Percentiles rank a stretch among this genome's conserved stretches.
Conservation (phyloP, 805 yeast species). For the Metschnikowia vanudenii region DNA sequence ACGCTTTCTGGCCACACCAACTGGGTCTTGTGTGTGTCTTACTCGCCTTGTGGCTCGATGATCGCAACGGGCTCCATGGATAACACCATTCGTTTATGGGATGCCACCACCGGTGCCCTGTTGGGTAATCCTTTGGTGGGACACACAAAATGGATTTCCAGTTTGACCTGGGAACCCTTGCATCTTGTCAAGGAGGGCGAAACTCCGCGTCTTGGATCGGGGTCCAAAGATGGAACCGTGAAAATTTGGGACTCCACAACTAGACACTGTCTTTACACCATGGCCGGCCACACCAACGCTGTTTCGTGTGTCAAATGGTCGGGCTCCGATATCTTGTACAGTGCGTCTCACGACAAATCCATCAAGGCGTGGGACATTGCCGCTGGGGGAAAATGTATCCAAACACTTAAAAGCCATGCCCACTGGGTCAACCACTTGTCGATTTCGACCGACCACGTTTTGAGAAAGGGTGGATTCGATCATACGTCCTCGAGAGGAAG, state of each 20-base stretch:
- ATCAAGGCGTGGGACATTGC: conserved; percentile 87
- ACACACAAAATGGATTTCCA: conserved; percentile 86
- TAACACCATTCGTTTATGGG: conserved; percentile 85
- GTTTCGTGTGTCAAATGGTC: conserved; percentile 98
- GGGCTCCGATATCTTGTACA: conserved; percentile 78
- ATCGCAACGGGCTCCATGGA: conserved; percentile 98
- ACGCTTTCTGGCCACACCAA: conserved; percentile 82
- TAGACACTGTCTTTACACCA: conserved; percentile 62
- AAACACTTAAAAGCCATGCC: conserved; percentile 83
- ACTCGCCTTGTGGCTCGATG: conserved; percentile 88
- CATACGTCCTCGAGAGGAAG: conserved; percentile 50
- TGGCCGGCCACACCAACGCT: conserved; percentile 84
- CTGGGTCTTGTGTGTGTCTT: conserved; percentile 90
- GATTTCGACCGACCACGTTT: conserved; percentile 82
- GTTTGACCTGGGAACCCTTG: conserved; percentile 91
- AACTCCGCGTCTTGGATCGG: conserved; percentile 72
- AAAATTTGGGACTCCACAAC: conserved; percentile 84
- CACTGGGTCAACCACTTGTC: conserved; percentile 98
- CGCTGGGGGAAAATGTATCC: conserved; percentile 69
- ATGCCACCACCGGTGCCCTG: conserved; percentile 67
- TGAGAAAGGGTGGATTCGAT: conserved; percentile 87
- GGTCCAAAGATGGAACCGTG: conserved; percentile 88
- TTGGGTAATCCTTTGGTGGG: conserved; percentile 75
- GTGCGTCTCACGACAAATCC: conserved; percentile 93
- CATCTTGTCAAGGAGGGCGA: conserved; percentile 71